A percentile compares a stretch with the other conserved stretches of the same genome.
Conservation (phyloP, 108 stramenopile genomes). For the Fragilaria radians region DNA sequence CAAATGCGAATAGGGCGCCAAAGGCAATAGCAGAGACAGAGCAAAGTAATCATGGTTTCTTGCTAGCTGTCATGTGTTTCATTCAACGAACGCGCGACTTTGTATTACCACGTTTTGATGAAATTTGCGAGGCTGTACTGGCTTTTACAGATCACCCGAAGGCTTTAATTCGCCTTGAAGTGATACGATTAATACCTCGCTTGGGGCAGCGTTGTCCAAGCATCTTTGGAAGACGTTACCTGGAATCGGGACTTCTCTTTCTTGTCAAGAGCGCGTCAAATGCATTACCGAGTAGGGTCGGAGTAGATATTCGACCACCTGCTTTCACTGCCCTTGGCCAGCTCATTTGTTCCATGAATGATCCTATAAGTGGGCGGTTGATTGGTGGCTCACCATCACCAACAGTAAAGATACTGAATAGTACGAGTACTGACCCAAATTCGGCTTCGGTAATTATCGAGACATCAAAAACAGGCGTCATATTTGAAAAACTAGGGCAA, state of each 20-base stretch:
- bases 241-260: slow-evolving; percentile 66
- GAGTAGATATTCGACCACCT: slow-evolving; percentile 67
- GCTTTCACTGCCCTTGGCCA: slow-evolving; percentile 85
- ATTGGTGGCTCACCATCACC: slow-evolving; percentile 43
- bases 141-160: slow-evolving; percentile 60
- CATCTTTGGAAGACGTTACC: slow-evolving; percentile 80
- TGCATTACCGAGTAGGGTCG: slow-evolving; percentile 28
- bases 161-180: slow-evolving; percentile 74
- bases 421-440: slow-evolving; percentile 20
- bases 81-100: slow-evolving; percentile 84
- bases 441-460: slow-evolving; percentile 23
- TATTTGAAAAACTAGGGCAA: slow-evolving; percentile 51
- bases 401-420: slow-evolving; percentile 54
- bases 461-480: slow-evolving; percentile 35
- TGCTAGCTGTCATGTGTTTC: slow-evolving; percentile 82
- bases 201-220: slow-evolving; percentile 77
- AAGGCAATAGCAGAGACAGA: slow-evolving; percentile 31
- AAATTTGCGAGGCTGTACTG: slow-evolving; percentile 79
- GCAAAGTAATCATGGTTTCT: slow-evolving; percentile 78
- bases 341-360: slow-evolving; percentile 77
- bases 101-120: slow-evolving; percentile 90
- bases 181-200: slow-evolving; percentile 82
- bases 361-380: slow-evolving; percentile 53
- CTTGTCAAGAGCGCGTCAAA: slow-evolving; percentile 55
- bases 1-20: slow-evolving; percentile 11